Base-by-base conservation (phyloP, 805 yeast species). In the Myxozyma neotropica region DNA sequence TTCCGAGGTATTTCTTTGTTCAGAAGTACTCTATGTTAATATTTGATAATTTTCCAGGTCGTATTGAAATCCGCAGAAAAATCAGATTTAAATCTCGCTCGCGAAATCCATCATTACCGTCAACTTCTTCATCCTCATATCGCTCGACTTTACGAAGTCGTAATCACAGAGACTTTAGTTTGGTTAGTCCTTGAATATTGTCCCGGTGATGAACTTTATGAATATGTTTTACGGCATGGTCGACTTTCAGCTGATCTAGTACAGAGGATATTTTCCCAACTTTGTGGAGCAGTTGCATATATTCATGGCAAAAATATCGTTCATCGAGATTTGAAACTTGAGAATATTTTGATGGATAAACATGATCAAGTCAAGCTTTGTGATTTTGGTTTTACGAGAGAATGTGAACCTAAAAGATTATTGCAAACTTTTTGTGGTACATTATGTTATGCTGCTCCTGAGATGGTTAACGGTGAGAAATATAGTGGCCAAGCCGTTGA, bases 401-500 rank as follows among this genome's bases (percentile, higher is more conserved):
- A 89, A 67, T 83, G 80, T 59, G 79, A 78, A 33, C 76, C 80
- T 0, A 78, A 86, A 51, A 74, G 79, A 4, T 73, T 86, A 48
- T 74, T 93, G 35, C 88, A 86, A 51, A 94, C 97, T 0, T 79
- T 91, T 1, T 93, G 99, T 74, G 99, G 99, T 2, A 93, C 98
- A 0, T 84, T 91, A 0, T 95, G 90, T 2, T 93, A 93, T 71
- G 92, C 93, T 96, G 97, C 99, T 0, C 99, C 99, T 0, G 99
- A 93, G 71, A 77, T 94, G 62, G 77, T 92, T 17, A 77, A 78
- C 56, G 80, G 84, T 61, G 80, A 82, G 61, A 84, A 85, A 47
- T 91, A 91, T 71, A 26, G 33, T 17, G 50, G 50, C n/a, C 55
- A 57, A 50, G 56, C 76, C 3, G 84, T 85, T 1, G 99, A 93